Evolutionary conservation across 768 basidiomycete genomes (phyloP), one percentile per base, ranked within the genome.

Genomic region (Ramaria sp.): DNA sequence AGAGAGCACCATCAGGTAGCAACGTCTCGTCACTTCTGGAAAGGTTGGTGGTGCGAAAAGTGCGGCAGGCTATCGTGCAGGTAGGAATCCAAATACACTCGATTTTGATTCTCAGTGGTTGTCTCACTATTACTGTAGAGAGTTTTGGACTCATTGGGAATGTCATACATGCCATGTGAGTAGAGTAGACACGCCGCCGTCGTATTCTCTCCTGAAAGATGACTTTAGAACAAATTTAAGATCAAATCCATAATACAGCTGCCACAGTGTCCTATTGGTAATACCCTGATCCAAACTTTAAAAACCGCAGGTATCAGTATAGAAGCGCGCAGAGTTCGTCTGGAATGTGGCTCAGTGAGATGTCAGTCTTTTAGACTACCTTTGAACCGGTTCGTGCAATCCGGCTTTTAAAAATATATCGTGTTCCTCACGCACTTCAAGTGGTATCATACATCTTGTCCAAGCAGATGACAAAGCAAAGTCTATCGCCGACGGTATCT

Each of bases 51-150:
- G 62, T 91, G 88, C 63, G 58, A 52, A 16, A 56, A 64, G 7
- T 91, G 88, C 61, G 88, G 88, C 27, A 76, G 85, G 24, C 66
- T 90, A 38, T 85, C 86, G 8, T 81, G 79, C 69, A 77, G 87
- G 87, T 88, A 56, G 47, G 73, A 22, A 15, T 44, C 5, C 28
- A 42, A 16, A 5, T 18, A 38, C 55, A 30, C n/a, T 18, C 36
- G 15, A 37, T 3, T 20, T 44, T n/a, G n/a, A n/a, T n/a, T 43
- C 36, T 10, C 27, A 25, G 5, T 36, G 58, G 55, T 60, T 34
- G 38, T 48, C 49, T 38, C 28, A 34, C 41, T 45, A 18, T 47
- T n/a, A 9, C 43, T 39, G 27, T 56, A 89, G 88, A 60, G 81
- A 65, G 50, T 83, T 82, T 65, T 88, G 86, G 87, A 78, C 85